A percentile compares a stretch with the other conserved stretches of the same genome.
These are phyloP conservation scores for Candida tunisiensis DNA, from an alignment of 1,139 yeast species.

Conservation along the genomic window DNA sequence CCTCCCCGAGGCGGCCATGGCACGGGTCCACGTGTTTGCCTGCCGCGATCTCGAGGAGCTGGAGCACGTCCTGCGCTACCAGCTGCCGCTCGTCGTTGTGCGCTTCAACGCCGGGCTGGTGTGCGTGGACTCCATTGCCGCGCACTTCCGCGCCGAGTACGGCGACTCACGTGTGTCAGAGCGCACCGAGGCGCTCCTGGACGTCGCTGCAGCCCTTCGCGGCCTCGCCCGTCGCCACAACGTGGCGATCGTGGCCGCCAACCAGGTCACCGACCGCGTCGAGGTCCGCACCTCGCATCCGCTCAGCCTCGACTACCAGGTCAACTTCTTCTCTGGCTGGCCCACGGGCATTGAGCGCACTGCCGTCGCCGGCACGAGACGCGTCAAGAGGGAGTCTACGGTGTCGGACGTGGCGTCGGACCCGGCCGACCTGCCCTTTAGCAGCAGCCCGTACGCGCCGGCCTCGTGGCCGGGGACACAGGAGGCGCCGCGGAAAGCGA, in stretches of 20 bases:
- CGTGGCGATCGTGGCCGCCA: constrained; percentile 55
- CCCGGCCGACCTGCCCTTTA: no score
- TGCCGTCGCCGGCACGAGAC: background rate
- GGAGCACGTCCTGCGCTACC: constrained; percentile 57
- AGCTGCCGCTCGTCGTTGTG: constrained; percentile 40
- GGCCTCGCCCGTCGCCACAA: constrained; percentile 30
- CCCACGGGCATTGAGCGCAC: constrained; percentile 22
- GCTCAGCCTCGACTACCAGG: constrained; percentile 37
- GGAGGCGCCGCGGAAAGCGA: constrained; percentile 3
- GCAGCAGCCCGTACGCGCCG: no score
- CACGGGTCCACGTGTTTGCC: constrained; percentile 40
- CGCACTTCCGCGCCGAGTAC: constrained; percentile 59
- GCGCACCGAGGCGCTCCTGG: constrained; percentile 1
- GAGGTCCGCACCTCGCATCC: constrained; percentile 9
- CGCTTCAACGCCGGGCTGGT: constrained; percentile 31
- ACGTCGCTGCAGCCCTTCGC: constrained; percentile 32
- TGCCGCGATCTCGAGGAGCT: constrained; percentile 57
- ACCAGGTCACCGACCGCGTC: constrained; percentile 82
- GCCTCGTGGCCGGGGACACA: constrained; percentile 1
- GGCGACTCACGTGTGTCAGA: no score
- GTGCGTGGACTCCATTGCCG: constrained; percentile 73
- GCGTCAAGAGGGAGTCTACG: background rate
- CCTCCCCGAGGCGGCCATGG: constrained; percentile 13
- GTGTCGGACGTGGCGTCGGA: background rate
- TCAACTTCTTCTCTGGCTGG: constrained; percentile 71